Percentiles rank a stretch among this genome's conserved stretches.
Evolutionary conservation across 73 alveolate genomes (phyloP).

Genomic region (Paramecium sexaurelia): DNA sequence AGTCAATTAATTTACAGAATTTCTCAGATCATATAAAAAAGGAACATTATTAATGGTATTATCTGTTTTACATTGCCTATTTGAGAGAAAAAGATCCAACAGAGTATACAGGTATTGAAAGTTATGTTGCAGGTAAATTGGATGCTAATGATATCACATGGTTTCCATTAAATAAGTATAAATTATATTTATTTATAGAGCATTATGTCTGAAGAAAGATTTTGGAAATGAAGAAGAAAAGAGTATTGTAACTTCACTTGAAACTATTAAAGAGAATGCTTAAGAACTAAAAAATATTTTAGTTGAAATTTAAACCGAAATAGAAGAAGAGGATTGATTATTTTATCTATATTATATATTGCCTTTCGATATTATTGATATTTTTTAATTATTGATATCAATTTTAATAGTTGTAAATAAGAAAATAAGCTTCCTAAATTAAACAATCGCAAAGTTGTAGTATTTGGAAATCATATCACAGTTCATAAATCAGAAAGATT

Average conservation of each 20-base stretch:
- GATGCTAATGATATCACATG: constrained; percentile 19
- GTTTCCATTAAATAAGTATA: constrained; percentile 56
- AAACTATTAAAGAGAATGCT: background rate
- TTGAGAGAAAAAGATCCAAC: constrained; percentile 89
- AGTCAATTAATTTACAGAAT: constrained; percentile 73
- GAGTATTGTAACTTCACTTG: background rate
- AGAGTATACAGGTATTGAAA: constrained; percentile 96
- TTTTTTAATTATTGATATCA: background rate
- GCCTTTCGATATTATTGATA: background rate
- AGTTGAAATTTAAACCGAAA: background rate
- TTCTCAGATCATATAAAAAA: constrained; percentile 78
- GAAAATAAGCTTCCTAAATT: background rate
- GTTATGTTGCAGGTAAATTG: constrained; percentile 71
- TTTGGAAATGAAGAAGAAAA: constrained; percentile 17
- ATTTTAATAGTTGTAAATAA: too few relatives aligned
- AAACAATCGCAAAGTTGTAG: background rate
- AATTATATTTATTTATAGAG: background rate
- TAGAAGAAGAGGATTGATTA: background rate
- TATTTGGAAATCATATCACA: constrained; percentile 22
- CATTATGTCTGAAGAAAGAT: constrained; percentile 20
- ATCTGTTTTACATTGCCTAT: constrained; percentile 89
- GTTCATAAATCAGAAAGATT: background rate
- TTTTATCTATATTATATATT: background rate
- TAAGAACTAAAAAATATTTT: background rate
- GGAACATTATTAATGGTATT: constrained; percentile 91